These are phyloP conservation scores for Xerocomus nothofagi DNA, from an alignment of 1,284 basidiomycete genomes.

Conservation along the genomic window DNA sequence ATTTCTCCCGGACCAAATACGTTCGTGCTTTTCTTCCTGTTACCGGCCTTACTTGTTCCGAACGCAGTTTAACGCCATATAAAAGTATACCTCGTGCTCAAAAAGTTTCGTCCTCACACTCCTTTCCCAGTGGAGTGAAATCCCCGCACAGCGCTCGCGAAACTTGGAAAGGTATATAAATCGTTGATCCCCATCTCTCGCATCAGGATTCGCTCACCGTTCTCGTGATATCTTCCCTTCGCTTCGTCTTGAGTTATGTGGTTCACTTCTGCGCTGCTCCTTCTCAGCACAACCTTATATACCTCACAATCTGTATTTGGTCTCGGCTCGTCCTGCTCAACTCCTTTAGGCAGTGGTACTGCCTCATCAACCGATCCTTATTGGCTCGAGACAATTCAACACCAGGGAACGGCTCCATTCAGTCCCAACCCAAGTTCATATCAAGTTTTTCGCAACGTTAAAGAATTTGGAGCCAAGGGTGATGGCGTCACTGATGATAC, in stretches of 20 bases:
- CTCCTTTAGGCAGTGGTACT: slow-evolving; percentile 16
- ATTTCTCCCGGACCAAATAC: not conserved
- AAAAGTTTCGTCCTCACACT: slow-evolving; percentile 3
- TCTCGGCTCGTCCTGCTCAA: slow-evolving; percentile 28
- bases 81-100: not conserved
- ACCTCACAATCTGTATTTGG: slow-evolving; percentile 2
- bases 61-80: not conserved
- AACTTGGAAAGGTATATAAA: slow-evolving; percentile 19
- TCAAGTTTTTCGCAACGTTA: slow-evolving; percentile 55
- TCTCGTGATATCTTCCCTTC: not conserved
- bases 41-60: not conserved
- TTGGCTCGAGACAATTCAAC: slow-evolving; percentile 53
- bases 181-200: not conserved
- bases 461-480: slow-evolving; percentile 33
- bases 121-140: not conserved
- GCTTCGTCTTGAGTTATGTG: slow-evolving; percentile 10
- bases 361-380: slow-evolving; percentile 44
- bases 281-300: slow-evolving; percentile 15
- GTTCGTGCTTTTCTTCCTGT: slow-evolving; percentile 4
- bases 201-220: not conserved
- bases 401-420: slow-evolving; percentile 65
- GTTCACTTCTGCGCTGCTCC: slow-evolving; percentile 2
- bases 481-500: slow-evolving; percentile 35
- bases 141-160: not conserved
- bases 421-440: slow-evolving; percentile 55